Base-by-base conservation (phyloP, 2,329 filamentous ascomycete genomes). In the Pseudocercospora crystallina region DNA sequence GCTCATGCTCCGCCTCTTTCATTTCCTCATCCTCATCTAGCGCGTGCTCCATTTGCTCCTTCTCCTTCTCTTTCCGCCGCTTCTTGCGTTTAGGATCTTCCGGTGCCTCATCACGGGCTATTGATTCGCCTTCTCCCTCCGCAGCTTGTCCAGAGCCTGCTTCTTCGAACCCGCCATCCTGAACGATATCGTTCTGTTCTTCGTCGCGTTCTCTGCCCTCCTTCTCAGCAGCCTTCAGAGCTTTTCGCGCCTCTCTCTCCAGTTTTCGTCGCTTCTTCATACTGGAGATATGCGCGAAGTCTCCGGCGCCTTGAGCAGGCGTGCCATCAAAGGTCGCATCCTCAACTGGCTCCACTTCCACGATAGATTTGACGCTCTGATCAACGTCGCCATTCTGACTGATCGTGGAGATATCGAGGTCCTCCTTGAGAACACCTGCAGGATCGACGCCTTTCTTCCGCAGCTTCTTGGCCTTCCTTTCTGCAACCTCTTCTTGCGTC, bases 121-220 rank as follows among this genome's bases (percentile, higher is more conserved):
- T 40, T 39, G 5, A 8, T 32, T 11, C 14, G n/a, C 7, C 34
- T 37, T 46, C 30, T 43, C 30, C 15, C 8, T 20, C 40, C 30
- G 26, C 13, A 29, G 20, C 4, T 14, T 45, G 11, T 17, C 34
- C 33, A 15, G 20, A 13, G n/a, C 59, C 80, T 84, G 20, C 38
- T 38, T 42, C 8, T 34, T 17, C 15, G 29, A 7, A 7, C 20
- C 20, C 20, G 20, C 20, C 20, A 26, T 26, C 20, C 7, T 26
- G 20, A 26, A 7, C 20, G 7, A 7, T 4, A 26, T 7, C 20
- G 20, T 26, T 26, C 20, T 26, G 20, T 26, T 26, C 20, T 3
- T 26, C 20, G 7, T 26, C 20, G 20, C 20, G 20, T 26, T 26
- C 20, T 7, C 7, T 26, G 20, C 43, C 39, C 10, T 49, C 40